Percentiles rank a stretch among this genome's conserved stretches.
phyloP scores from a whole-genome alignment of 2,329 filamentous ascomycete species.

The Cytospora schulzeri region DNA sequence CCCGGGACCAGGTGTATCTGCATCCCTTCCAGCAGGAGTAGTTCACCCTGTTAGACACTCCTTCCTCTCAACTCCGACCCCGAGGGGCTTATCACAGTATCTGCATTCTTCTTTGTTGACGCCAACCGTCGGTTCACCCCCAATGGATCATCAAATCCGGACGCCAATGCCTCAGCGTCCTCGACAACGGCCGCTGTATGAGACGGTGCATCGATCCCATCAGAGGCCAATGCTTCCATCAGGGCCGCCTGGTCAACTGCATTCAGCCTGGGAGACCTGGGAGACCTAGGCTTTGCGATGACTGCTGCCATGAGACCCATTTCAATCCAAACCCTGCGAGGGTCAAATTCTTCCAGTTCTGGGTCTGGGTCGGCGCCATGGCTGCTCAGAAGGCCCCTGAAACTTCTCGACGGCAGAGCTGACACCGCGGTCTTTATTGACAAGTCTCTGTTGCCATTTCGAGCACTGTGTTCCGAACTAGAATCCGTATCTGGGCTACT shows the following conservation, averaged over 20 bases:
- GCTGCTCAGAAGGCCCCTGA: neutral
- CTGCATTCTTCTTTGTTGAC: neutral
- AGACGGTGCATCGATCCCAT: neutral
- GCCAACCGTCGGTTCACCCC: conserved; percentile 7
- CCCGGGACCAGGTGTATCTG: neutral
- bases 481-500: neutral
- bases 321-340: neutral
- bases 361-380: neutral
- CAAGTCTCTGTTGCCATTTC: neutral
- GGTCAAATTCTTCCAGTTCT: neutral
- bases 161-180: neutral
- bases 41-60: neutral
- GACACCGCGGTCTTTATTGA: neutral
- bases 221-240: neutral
- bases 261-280: conserved; percentile 11
- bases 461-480: neutral
- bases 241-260: conserved; percentile 13
- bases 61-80: neutral
- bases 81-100: neutral
- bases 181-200: neutral
- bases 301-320: conserved; percentile 20
- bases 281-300: conserved; percentile 24
- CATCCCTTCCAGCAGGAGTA: neutral
- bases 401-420: neutral
- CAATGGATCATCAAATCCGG: conserved; percentile 18